Evolutionary conservation across 306 rosid genomes (phyloP).

Genomic region (Trifolium pratense): DNA sequence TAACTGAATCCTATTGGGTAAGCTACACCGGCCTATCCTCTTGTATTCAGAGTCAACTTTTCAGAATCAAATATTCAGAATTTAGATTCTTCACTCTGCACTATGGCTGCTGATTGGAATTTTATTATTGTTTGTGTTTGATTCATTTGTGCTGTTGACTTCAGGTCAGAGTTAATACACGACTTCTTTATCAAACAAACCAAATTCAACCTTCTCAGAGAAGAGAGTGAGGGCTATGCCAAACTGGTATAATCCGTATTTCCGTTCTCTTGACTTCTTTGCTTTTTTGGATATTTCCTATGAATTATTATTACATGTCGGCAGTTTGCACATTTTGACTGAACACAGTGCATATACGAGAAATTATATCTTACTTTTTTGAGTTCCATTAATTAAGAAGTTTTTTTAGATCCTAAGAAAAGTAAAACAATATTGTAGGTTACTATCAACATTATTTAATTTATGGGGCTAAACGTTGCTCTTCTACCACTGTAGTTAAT

Average conservation of each 20-base stretch:
- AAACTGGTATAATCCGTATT: constrained; percentile 71
- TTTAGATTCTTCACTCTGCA: background rate
- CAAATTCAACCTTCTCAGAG: constrained; percentile 95
- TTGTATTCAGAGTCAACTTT: background rate
- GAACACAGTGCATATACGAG: background rate
- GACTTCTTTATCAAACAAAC: constrained; percentile 99
- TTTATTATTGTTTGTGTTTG: constrained; percentile 16
- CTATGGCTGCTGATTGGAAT: constrained; percentile 6
- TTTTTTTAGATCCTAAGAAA: constrained; percentile 22
- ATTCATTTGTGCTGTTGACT: constrained; percentile 42
- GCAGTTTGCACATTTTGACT: background rate
- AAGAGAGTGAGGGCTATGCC: constrained; percentile 99
- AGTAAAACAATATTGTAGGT: background rate
- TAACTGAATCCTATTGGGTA: background rate
- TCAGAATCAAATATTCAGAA: constrained; percentile 5
- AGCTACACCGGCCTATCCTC: background rate
- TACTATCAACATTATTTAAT: constrained; percentile 1
- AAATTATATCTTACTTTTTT: constrained; percentile 13
- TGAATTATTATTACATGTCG: constrained; percentile 26
- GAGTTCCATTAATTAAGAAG: background rate
- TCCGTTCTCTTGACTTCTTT: constrained; percentile 14
- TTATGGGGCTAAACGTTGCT: background rate
- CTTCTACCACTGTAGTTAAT: background rate
- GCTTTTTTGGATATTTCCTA: background rate
- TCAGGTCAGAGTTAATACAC: constrained; percentile 98